A percentile compares a stretch with the other conserved stretches of the same genome.
Evolutionary conservation across 352 stramenopile genomes (phyloP).

Genomic region (Plasmopara muralis): DNA sequence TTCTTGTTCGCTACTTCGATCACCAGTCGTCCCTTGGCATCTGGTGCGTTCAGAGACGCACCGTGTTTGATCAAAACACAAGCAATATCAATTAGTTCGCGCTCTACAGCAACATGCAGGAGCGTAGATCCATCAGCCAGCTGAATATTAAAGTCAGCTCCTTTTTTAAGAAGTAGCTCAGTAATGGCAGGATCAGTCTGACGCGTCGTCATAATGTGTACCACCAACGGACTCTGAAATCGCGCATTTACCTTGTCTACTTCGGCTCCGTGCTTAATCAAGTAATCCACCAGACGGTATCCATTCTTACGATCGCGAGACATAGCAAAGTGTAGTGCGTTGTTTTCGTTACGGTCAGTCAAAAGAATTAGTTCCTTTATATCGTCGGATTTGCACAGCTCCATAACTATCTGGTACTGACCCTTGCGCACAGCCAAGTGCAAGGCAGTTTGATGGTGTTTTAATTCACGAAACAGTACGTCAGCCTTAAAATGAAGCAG

Average conservation of each 20-base stretch:
- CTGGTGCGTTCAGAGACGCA: slow-evolving; percentile 62
- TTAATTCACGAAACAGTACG: slow-evolving; percentile 78
- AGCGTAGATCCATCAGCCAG: slow-evolving; percentile 77
- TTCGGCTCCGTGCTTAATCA: slow-evolving; percentile 76
- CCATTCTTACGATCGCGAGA: slow-evolving; percentile 80
- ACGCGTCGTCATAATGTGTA: slow-evolving; percentile 82
- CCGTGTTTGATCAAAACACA: slow-evolving; percentile 67
- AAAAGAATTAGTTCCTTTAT: slow-evolving; percentile 57
- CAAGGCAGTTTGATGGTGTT: slow-evolving; percentile 78
- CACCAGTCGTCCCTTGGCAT: slow-evolving; percentile 65
- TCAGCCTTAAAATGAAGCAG: slow-evolving; percentile 81
- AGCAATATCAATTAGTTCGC: slow-evolving; percentile 73
- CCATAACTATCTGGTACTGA: slow-evolving; percentile 82
- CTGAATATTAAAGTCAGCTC: slow-evolving; percentile 62
- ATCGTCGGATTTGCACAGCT: slow-evolving; percentile 72
- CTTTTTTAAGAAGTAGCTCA: slow-evolving; percentile 57
- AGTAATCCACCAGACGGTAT: slow-evolving; percentile 69
- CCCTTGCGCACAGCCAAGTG: slow-evolving; percentile 78
- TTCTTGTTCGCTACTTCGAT: slow-evolving; percentile 76
- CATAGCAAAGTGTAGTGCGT: slow-evolving; percentile 76
- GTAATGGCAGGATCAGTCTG: slow-evolving; percentile 77
- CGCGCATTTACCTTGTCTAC: slow-evolving; percentile 81
- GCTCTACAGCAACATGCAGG: slow-evolving; percentile 75
- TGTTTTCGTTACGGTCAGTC: slow-evolving; percentile 82
- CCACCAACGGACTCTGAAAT: slow-evolving; percentile 69